Percentiles rank a stretch among this genome's conserved stretches.
phyloP scores from a whole-genome alignment of 2,329 filamentous ascomycete species.

The Grosmannia serpens region DNA sequence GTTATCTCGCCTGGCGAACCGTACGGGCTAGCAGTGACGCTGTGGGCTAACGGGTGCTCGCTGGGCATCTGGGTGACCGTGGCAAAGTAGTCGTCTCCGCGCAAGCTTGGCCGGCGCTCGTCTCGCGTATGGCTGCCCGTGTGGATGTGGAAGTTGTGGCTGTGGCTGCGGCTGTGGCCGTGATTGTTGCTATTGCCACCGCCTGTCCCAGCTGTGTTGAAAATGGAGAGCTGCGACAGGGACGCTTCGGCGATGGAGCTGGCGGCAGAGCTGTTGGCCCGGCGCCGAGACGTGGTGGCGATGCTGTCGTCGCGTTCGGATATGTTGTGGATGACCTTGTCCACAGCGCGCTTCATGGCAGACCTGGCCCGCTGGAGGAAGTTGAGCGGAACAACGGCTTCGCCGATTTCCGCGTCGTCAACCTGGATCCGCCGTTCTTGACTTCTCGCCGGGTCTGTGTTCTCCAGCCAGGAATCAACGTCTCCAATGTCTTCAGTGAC shows the following conservation, averaged over 20 bases:
- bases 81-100: constrained; percentile 43
- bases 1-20: constrained; percentile 22
- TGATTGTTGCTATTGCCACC: not conserved
- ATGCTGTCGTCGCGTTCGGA: constrained; percentile 44
- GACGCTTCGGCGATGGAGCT: constrained; percentile 50
- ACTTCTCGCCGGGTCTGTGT: constrained; percentile 73
- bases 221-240: constrained; percentile 30
- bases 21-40: constrained; percentile 59
- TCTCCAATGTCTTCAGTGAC: constrained; percentile 69
- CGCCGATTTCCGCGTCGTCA: constrained; percentile 78
- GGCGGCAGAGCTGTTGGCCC: constrained; percentile 50
- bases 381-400: constrained; percentile 80
- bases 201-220: not conserved
- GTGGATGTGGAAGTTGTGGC: constrained; percentile 8
- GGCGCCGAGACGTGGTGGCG: constrained; percentile 32
- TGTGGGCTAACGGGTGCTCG: constrained; percentile 67
- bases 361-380: constrained; percentile 77
- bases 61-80: constrained; percentile 31
- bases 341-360: constrained; percentile 57
- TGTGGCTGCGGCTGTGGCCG: constrained; percentile 3
- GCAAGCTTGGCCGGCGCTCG: constrained; percentile 39
- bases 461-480: constrained; percentile 74
- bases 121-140: constrained; percentile 29
- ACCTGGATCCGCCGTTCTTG: constrained; percentile 83
- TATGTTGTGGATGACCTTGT: constrained; percentile 51